Evolutionary conservation across 495 filamentous ascomycete species (phyloP), one percentile per base, ranked within the genome.

Genomic region (Penicillium soppii): DNA sequence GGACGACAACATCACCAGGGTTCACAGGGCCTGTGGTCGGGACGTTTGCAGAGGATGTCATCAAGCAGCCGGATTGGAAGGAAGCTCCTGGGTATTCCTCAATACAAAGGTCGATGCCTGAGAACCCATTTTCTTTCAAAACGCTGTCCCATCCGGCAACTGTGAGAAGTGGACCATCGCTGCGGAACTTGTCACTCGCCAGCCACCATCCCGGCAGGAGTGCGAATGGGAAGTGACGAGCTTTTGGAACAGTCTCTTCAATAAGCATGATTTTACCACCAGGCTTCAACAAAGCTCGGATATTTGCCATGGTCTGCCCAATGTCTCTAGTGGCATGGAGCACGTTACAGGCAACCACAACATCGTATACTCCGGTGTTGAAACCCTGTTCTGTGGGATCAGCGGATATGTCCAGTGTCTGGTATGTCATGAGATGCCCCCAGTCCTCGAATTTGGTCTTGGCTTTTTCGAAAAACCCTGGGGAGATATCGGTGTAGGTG

Each of bases 261-360:
- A 68, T 63, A 17, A 65, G 30, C 19, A 65, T 21, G 23, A 65
- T 20, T 21, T 65, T 52, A 54, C 61, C 45, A 52, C 69, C 56
- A 49, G 52, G 69, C 49, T 68, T 73, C 26, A 79, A 50, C 15
- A 77, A 44, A 1, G 46, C 51, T 0, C 69, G 65, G 2, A 70
- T 62, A 33, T 79, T 73, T 7, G 56, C 46, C 70, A 83, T 74
- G 2, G 78, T 81, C 9, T 67, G 58, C 23, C 61, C 53, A 46
- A 80, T 68, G 7, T 66, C 67, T 21, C 66, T 61, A 1, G 80
- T 82, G 1, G 80, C 74, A 41, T 83, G 82, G 2, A 84, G 53
- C 3, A 77, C 75, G 43, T 80, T 71, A 33, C 65, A 75, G 1
- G 79, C 74, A n/a, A 84, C 57, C 9, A 82, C 67, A 20, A 81